Percentiles rank a stretch among this genome's conserved stretches.
These are phyloP conservation scores for Acanthamoeba triangularis DNA, from an alignment of 208 protist genomes.

Conservation along the genomic window DNA sequence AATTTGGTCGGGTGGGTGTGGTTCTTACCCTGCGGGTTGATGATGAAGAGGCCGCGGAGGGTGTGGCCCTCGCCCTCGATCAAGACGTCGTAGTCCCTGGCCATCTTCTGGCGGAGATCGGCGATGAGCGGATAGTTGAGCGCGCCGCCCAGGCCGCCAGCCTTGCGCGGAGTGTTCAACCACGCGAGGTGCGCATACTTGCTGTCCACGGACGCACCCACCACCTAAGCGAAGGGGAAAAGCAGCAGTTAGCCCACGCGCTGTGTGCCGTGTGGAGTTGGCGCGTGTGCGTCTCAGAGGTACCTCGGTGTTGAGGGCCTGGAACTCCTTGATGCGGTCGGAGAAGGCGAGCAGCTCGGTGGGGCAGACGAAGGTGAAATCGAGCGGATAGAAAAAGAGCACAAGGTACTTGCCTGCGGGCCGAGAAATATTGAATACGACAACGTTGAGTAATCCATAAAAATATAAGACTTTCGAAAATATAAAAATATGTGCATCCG, in stretches of 20 bases:
- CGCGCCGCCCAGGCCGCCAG: slow-evolving; percentile 97
- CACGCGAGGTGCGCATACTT: slow-evolving; percentile 92
- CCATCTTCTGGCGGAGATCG: slow-evolving; percentile 96
- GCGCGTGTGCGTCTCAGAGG: no score
- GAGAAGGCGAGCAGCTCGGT: slow-evolving; percentile 98
- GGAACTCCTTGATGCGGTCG: slow-evolving; percentile 95
- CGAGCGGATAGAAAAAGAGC: slow-evolving; percentile 98
- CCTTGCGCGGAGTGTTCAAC: slow-evolving; percentile 96
- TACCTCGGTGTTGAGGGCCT: slow-evolving; percentile 92
- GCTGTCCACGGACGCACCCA: slow-evolving; percentile 77
- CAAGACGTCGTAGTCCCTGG: slow-evolving; percentile 95
- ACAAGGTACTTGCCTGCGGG: slow-evolving; percentile 93
- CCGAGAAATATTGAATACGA: no score
- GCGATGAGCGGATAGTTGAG: slow-evolving; percentile 97
- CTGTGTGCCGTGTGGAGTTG: not conserved
- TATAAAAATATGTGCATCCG: no score
- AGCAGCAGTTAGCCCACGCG: no score
- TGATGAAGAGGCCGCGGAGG: slow-evolving; percentile 97
- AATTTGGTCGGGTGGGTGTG: no score
- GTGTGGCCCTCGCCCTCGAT: slow-evolving; percentile 93
- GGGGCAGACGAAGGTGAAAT: slow-evolving; percentile 99
- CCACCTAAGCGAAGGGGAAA: no score
- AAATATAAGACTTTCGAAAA: not conserved
- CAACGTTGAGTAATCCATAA: not conserved
- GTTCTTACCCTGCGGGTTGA: slow-evolving; percentile 94